These are phyloP conservation scores for Aureobasidium leucospermi DNA, from an alignment of 2,329 filamentous ascomycete genomes.

Conservation along the genomic window DNA sequence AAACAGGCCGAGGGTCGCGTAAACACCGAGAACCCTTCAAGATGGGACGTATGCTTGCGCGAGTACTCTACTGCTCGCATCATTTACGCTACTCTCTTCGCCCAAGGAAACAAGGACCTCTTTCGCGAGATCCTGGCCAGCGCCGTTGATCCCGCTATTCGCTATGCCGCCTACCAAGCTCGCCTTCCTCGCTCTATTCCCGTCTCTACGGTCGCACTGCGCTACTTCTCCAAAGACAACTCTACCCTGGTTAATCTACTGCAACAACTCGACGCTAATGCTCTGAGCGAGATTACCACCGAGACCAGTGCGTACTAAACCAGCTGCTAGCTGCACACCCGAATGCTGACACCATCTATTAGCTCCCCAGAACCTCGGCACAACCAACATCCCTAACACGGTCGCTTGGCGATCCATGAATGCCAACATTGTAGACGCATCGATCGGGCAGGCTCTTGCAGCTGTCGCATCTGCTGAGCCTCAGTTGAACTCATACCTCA, in stretches of 20 bases:
- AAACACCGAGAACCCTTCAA: constrained; percentile 31
- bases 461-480: constrained; percentile 53
- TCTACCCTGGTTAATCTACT: constrained; percentile 57
- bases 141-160: constrained; percentile 86
- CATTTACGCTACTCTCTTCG: constrained; percentile 71
- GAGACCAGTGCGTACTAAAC: constrained; percentile 1
- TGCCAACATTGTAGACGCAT: constrained; percentile 85
- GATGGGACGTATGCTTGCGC: constrained; percentile 71
- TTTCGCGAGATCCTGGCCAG: constrained; percentile 81
- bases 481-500: constrained; percentile 42
- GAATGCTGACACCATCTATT: constrained; percentile 10
- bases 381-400: constrained; percentile 54
- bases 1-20: constrained; percentile 54
- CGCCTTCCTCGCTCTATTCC: constrained; percentile 80
- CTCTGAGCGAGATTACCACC: constrained; percentile 48
- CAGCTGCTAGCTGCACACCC: neutral
- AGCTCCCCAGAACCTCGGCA: constrained; percentile 13
- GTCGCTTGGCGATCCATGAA: constrained; percentile 80
- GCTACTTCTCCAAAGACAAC: constrained; percentile 65
- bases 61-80: constrained; percentile 71
- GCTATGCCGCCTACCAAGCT: constrained; percentile 89
- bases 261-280: constrained; percentile 60
- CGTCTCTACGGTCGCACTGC: constrained; percentile 68
- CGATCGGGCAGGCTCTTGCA: constrained; percentile 77
- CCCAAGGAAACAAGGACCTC: constrained; percentile 61